Evolutionary conservation across 768 basidiomycete species (phyloP), one percentile per base, ranked within the genome.

Genomic region (Cyathus striatus): DNA sequence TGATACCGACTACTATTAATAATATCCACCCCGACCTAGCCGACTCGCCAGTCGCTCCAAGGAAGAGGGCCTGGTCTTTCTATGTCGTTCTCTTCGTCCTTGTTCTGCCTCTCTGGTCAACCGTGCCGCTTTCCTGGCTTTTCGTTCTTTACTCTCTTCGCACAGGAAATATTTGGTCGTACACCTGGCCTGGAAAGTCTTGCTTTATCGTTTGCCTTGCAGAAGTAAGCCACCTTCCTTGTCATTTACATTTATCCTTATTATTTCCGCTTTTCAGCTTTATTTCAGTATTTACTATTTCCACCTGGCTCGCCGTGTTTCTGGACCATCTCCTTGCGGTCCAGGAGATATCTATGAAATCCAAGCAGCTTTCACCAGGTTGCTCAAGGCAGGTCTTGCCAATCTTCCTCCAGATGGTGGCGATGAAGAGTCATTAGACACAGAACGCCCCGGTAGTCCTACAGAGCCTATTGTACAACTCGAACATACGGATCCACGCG

Each of bases 251-350:
- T 4, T 36, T 44, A 17, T 43, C 26, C 37, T 16, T 23, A 42
- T 26, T 49, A 42, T 21, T 51, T 21, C 5, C 26, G 16, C 39
- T 13, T 41, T 32, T 2, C 43, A 89, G 86, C 77, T 79, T 6
- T 57, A 80, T 45, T 90, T 90, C 57, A 85, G 81, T 51, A 54
- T 86, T 14, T 79, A 87, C 57, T 73, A 88, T 50, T 61, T 61
- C 44, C 60, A 70, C 42, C 70, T 88, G 32, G 66, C 71, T 16
- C 62, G 57, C 40, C 63, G 64, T 45, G 67, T 83, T 30, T 66
- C 76, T 25, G 63, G 66, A 3, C 73, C 72, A 12, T 65, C 73
- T 33, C 72, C 70, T 14, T 61, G 55, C 45, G 58, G 63, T 23
- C 61, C 72, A 21, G 67, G 72, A n/a, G 70, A 80, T 49, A 53